Percentiles rank a stretch among this genome's conserved stretches.
Evolutionary conservation across 495 filamentous ascomycete species (phyloP).

Genomic region (Penicillium soppii): DNA sequence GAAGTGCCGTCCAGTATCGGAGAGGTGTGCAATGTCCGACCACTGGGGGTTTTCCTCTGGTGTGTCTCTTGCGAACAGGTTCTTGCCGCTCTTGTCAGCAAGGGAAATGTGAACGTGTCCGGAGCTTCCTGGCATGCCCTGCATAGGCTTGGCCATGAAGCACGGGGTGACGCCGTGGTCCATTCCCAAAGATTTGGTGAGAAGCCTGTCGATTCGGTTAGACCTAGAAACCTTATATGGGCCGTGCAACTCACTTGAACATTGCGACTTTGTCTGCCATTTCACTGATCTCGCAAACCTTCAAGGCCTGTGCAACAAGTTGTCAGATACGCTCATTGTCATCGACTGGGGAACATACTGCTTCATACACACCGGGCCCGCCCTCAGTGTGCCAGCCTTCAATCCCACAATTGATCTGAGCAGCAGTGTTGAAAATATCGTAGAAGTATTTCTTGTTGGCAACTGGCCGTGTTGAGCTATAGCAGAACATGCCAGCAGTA

Average conservation of each 20-base stretch:
- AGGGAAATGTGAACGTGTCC: constrained; percentile 87
- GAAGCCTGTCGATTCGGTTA: constrained; percentile 48
- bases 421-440: constrained; percentile 74
- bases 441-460: constrained; percentile 93
- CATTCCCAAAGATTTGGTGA: constrained; percentile 75
- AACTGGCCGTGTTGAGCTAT: constrained; percentile 80
- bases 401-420: constrained; percentile 70
- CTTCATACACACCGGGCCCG: constrained; percentile 89
- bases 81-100: constrained; percentile 61
- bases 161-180: constrained; percentile 86
- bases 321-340: constrained; percentile 1
- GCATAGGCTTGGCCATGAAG: constrained; percentile 94
- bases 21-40: constrained; percentile 70
- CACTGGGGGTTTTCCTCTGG: constrained; percentile 65
- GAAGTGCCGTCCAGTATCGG: constrained; percentile 82
- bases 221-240: background rate
- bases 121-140: constrained; percentile 83
- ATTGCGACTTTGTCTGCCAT: constrained; percentile 84
- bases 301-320: constrained; percentile 48
- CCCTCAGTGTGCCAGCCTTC: constrained; percentile 95
- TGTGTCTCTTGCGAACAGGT: constrained; percentile 71
- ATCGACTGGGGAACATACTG: constrained; percentile 42
- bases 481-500: constrained; percentile 92
- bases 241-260: constrained; percentile 64
- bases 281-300: constrained; percentile 68